Conservation (phyloP, 148 eudicot genomes). For the Bassia scoparia region DNA sequence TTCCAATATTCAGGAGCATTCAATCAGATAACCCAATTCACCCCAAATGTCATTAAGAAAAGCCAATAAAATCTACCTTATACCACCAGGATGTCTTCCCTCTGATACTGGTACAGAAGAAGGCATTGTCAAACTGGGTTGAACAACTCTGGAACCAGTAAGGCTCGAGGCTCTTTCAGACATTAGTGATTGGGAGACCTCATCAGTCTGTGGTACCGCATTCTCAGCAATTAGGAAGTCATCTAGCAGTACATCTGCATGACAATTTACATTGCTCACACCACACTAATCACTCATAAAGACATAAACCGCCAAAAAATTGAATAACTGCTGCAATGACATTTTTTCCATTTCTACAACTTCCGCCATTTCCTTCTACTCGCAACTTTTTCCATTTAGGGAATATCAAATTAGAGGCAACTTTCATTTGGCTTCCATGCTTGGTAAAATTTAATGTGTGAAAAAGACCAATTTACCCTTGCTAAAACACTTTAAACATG, state of each 20-base stretch:
- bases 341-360: neutral
- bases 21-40: conserved; percentile 6
- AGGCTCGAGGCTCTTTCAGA: conserved; percentile 48
- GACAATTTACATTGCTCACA: conserved; percentile 4
- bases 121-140: conserved; percentile 31
- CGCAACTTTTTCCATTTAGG: too few species aligned
- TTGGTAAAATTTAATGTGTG: too few species aligned
- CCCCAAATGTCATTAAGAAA: neutral
- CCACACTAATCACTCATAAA: neutral
- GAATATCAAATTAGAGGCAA: too few species aligned
- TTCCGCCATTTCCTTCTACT: too few species aligned
- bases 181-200: conserved; percentile 36
- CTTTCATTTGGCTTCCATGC: too few species aligned
- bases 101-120: conserved; percentile 33
- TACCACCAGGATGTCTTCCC: conserved; percentile 38
- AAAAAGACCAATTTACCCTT: too few species aligned
- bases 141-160: conserved; percentile 40
- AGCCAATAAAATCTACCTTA: conserved; percentile 40
- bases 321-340: too few species aligned
- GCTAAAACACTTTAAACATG: too few species aligned
- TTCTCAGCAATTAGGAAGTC: conserved; percentile 85
- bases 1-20: conserved; percentile 3
- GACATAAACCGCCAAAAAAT: neutral
- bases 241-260: conserved; percentile 72
- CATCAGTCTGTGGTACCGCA: conserved; percentile 55